Evolutionary conservation across 2,329 filamentous ascomycete genomes (phyloP), one percentile per base, ranked within the genome.

Genomic region (Blastomyces percursus): DNA sequence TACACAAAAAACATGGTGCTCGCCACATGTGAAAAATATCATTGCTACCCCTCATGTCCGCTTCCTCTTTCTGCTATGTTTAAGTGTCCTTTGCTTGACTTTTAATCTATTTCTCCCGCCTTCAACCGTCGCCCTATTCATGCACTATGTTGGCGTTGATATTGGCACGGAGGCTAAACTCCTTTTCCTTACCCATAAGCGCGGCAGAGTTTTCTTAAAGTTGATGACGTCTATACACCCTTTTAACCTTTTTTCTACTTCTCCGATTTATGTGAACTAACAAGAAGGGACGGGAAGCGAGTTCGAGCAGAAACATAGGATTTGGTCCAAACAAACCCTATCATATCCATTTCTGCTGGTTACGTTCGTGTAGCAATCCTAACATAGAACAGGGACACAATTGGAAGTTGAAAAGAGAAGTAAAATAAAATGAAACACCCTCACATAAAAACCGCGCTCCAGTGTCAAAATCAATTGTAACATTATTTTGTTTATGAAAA

Each of bases 401-500:
- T 30, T 30, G 27, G 27, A 30, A 30, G 27, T 30, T 30, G 27
- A 12, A 38, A 59, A 12, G 56, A 46, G n/a, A 35, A 54, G 30
- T n/a, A 30, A 52, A 19, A 51, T 24, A 51, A 40, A 21, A 40
- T 52, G n/a, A 60, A 60, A 38, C 59, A 60, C 35, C 48, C 27
- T 21, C 9, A 24, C 42, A 51, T 40, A 42, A 30, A 52, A 52
- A 60, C 44, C 59, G 27, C 44, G 44, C 48, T 40, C 59, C 59
- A 42, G 48, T 27, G 46, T 19, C 12, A 32, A 35, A 35, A 52
- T 27, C 40, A 50, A 51, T 51, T 42, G 11, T 60, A 46, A 60
- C 59, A 51, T 51, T 52, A 51, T 60, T 60, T 52, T 59, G 56
- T 59, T 59, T 59, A 46, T 8, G n/a, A 48, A 46, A 59, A 44